Evolutionary conservation across 257 asterid species (phyloP).

Genomic region (Lithospermum erythrorhizon): DNA sequence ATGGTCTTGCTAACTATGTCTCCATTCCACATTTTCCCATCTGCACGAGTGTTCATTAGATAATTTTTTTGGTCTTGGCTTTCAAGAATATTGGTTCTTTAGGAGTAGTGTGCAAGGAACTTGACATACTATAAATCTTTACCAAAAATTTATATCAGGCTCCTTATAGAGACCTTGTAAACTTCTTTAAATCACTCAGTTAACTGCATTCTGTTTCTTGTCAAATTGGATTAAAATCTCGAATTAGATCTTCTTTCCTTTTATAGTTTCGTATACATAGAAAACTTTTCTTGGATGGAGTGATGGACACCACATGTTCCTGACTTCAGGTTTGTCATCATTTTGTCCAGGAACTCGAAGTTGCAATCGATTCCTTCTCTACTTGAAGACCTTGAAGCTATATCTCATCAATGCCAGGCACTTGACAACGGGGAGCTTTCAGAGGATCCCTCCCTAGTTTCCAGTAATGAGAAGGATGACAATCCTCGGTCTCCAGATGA

Average conservation of each 20-base stretch:
- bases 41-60: background rate
- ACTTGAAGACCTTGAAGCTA: slow-evolving; percentile 14
- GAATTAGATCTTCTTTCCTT: background rate
- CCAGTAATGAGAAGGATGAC: background rate
- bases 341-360: slow-evolving; percentile 15
- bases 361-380: slow-evolving; percentile 15
- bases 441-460: background rate
- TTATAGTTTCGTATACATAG: background rate
- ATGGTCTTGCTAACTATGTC: no score
- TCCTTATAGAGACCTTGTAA: no score
- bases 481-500: background rate
- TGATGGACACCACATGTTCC: background rate
- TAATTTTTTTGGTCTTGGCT: background rate
- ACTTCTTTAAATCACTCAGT: no score
- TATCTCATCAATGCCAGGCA: slow-evolving; percentile 4
- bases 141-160: no score
- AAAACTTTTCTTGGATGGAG: background rate
- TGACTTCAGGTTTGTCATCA: background rate
- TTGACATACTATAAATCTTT: no score
- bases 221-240: background rate
- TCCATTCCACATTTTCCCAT: background rate
- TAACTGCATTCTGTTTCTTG: background rate
- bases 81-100: background rate
- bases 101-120: background rate
- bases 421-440: slow-evolving; percentile 1